Percentiles rank a stretch among this genome's conserved stretches.
Evolutionary conservation across 768 basidiomycete species (phyloP).

Genomic region (Pholiota microspora): DNA sequence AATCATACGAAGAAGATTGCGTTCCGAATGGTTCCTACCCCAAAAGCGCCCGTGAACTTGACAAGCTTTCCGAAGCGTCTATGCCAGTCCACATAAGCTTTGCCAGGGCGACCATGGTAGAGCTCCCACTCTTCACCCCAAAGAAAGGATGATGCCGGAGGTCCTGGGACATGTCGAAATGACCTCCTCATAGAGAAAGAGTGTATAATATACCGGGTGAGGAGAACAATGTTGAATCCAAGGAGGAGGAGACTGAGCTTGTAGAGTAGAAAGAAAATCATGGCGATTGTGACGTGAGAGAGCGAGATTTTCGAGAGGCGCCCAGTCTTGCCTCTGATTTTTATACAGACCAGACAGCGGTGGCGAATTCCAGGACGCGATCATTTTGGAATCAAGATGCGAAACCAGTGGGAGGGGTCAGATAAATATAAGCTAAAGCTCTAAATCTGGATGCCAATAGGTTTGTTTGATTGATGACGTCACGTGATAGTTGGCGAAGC

Average conservation of each 20-base stretch:
- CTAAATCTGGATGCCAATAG: too few species aligned
- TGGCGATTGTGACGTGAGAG: conserved; percentile 8
- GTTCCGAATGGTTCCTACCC: conserved; percentile 36
- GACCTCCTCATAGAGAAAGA: conserved; percentile 29
- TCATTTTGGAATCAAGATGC: neutral
- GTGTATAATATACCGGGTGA: conserved; percentile 32
- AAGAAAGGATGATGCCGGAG: conserved; percentile 42
- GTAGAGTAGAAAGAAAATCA: conserved; percentile 25
- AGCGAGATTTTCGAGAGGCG: neutral
- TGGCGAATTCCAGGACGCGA: neutral
- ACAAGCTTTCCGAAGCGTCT: conserved; percentile 51
- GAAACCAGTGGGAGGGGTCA: neutral
- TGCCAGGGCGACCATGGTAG: conserved; percentile 52
- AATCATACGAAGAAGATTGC: conserved; percentile 4
- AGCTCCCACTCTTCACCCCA: conserved; percentile 66
- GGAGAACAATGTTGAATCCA: conserved; percentile 27
- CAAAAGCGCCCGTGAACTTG: conserved; percentile 54
- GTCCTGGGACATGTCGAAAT: conserved; percentile 52
- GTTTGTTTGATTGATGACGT: neutral
- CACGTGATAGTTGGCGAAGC: conserved; percentile 14
- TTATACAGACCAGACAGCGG: neutral
- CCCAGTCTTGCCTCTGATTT: neutral
- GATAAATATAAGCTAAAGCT: neutral
- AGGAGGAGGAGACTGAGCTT: conserved; percentile 24
- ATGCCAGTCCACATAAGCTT: conserved; percentile 52